phyloP scores from a whole-genome alignment of 169 alveolate species.

The Theileria equi region DNA sequence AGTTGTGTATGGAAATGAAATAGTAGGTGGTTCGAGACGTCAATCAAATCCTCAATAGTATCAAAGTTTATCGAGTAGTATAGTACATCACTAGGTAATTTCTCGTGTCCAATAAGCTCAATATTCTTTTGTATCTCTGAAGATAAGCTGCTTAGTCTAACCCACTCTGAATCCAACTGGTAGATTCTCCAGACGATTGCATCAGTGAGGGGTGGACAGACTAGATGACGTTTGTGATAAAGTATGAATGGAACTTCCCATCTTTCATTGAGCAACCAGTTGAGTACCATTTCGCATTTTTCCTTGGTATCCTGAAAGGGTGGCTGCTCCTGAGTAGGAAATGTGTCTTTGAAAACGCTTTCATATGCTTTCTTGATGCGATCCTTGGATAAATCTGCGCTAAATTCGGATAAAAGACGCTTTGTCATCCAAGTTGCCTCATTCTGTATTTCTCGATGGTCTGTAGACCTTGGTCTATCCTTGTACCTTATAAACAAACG shows the following conservation, averaged over 20 bases:
- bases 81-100: conserved; percentile 47
- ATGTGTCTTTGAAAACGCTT: conserved; percentile 58
- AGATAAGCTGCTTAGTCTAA: conserved; percentile 18
- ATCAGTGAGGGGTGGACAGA: conserved; percentile 77
- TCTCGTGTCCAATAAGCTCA: conserved; percentile 39
- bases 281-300: conserved; percentile 68
- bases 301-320: conserved; percentile 32
- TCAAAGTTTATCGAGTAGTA: conserved; percentile 46
- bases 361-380: conserved; percentile 59
- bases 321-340: conserved; percentile 23
- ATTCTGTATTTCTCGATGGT: conserved; percentile 21
- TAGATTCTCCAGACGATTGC: conserved; percentile 75
- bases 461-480: conserved; percentile 56
- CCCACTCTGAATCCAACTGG: conserved; percentile 72
- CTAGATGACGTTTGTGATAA: conserved; percentile 72
- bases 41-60: conserved; percentile 42
- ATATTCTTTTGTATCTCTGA: conserved; percentile 31
- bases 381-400: conserved; percentile 62
- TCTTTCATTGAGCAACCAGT: conserved; percentile 69
- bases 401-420: conserved; percentile 64
- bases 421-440: conserved; percentile 72
- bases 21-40: conserved; percentile 37
- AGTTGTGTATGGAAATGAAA: conserved; percentile 25
- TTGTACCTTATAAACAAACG: conserved; percentile 59
- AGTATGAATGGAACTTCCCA: conserved; percentile 75